phyloP scores from a whole-genome alignment of 345 rosid genomes.

The Litchi chinensis region DNA sequence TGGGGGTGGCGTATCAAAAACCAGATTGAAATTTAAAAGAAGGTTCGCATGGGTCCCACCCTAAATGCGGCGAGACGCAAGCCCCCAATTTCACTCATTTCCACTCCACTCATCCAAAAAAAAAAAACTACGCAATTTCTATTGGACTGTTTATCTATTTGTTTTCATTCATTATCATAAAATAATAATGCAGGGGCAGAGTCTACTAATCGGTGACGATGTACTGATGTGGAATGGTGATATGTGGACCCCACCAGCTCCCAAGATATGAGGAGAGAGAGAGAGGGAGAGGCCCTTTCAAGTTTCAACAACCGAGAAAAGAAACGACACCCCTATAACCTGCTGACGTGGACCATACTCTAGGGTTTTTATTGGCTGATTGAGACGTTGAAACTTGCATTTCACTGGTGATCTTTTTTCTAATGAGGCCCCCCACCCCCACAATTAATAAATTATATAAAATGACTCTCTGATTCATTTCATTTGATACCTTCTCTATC shows the following conservation, averaged over 20 bases:
- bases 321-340: slow-evolving; percentile 14
- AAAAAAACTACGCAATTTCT: neutral
- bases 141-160: too few relatives aligned
- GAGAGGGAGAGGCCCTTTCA: neutral
- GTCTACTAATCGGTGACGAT: neutral
- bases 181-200: neutral
- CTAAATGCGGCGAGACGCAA: slow-evolving; percentile 51
- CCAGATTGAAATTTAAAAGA: slow-evolving; percentile 21
- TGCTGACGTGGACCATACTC: slow-evolving; percentile 39
- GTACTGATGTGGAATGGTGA: neutral
- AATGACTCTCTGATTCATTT: too few relatives aligned
- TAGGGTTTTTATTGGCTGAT: slow-evolving; percentile 9
- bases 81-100: neutral
- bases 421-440: neutral
- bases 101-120: neutral
- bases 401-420: neutral
- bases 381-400: slow-evolving; percentile 28
- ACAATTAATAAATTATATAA: neutral
- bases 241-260: slow-evolving; percentile 40
- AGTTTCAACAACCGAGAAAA: neutral
- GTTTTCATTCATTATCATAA: too few relatives aligned
- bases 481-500: slow-evolving; percentile 15
- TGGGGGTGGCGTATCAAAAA: neutral
- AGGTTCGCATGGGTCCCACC: slow-evolving; percentile 35
- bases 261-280: slow-evolving; percentile 36